These are phyloP conservation scores for Cymodocea nodosa DNA, from an alignment of 116 monocot species.

Conservation along the genomic window DNA sequence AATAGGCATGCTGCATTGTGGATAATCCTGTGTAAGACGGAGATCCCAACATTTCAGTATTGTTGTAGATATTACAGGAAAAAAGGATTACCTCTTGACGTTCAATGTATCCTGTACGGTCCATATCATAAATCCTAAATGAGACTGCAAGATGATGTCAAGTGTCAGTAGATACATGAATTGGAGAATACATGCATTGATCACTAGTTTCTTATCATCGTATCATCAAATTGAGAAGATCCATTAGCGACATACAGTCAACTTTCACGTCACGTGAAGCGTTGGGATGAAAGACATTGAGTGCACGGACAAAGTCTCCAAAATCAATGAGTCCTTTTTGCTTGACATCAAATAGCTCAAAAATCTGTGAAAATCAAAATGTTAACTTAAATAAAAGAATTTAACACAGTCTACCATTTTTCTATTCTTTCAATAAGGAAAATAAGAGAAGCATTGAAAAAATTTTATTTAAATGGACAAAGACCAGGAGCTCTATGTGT, in stretches of 20 bases:
- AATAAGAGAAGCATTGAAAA: neutral
- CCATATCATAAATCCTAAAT: conserved; percentile 82
- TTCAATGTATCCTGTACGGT: conserved; percentile 75
- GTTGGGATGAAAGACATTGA: conserved; percentile 92
- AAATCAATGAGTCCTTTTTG: conserved; percentile 94
- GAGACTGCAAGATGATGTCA: conserved; percentile 4
- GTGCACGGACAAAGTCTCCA: conserved; percentile 84
- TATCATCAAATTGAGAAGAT: neutral
- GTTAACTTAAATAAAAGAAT: neutral
- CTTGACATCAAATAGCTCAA: conserved; percentile 94
- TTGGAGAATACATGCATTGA: neutral
- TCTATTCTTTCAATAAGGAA: neutral
- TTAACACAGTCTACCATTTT: neutral
- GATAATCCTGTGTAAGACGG: neutral
- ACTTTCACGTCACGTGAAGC: conserved; percentile 73
- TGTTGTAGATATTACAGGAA: neutral
- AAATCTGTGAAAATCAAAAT: conserved; percentile 40
- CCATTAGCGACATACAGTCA: conserved; percentile 50
- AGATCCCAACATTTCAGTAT: neutral
- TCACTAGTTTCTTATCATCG: neutral
- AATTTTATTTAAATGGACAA: too few relatives aligned
- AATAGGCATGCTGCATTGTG: too few relatives aligned
- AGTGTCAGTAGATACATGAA: neutral
- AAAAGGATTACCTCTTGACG: conserved; percentile 54
- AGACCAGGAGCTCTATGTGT: too few relatives aligned